Base-by-base conservation (phyloP, 805 yeast genomes). In the Starmerella vitae region DNA sequence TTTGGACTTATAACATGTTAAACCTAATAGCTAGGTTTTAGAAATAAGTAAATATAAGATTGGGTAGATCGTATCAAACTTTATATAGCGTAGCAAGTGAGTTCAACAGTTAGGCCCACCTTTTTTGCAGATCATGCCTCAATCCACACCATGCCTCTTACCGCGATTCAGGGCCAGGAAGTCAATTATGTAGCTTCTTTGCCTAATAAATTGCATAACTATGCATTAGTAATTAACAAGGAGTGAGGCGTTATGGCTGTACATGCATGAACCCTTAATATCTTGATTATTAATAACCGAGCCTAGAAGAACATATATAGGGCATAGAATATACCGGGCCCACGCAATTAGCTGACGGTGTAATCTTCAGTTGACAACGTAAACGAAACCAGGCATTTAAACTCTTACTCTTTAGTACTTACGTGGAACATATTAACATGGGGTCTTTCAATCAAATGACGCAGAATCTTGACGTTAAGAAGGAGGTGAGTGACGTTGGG, bases 401-500 rank as follows among this genome's bases (percentile, higher is more conserved):
- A n/a, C n/a, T n/a, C n/a, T 27, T 27, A 27, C 10, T 12, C 14
- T 27, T 6, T 27, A 27, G 14, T 12, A 22, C 26, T 22, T 22
- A 22, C 26, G 26, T 22, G 30, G 17, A 34, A 10, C 20, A 20
- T 9, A n/a, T 13, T 6, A 37, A 20, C 14, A 45, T 45, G 49
- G 46, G 41, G 14, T 30, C 49, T 38, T 44, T 44, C 38, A 36
- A 35, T 38, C 48, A 39, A 37, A 33, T 44, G 45, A 18, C 48
- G 44, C 45, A 35, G 26, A 42, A 42, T 21, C 18, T 36, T 26
- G 39, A n/a, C n/a, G 42, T 41, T 36, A 46, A 46, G 49, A 36
- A 33, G 45, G 49, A 46, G 49, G 48, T 46, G 49, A 46, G 49
- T 44, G 43, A 41, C 39, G 33, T 26, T 21, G 38, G 34, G 18